These are phyloP conservation scores for Diplodia intermedia DNA, from an alignment of 2,329 filamentous ascomycete genomes.

Conservation along the genomic window DNA sequence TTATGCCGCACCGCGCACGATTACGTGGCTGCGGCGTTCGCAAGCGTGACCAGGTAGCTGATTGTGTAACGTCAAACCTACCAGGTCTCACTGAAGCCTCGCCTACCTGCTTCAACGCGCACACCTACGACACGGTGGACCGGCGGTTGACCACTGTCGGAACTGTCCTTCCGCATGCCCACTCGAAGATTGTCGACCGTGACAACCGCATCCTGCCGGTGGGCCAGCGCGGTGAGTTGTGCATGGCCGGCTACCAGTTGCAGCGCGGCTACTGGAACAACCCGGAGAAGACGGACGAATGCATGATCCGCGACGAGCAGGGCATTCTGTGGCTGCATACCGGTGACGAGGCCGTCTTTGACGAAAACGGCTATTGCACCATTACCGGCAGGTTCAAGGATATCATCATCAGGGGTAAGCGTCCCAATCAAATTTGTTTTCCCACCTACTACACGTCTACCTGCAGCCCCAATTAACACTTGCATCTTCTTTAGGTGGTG, in stretches of 20 bases:
- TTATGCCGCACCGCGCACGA: background rate
- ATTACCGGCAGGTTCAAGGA: slow-evolving; percentile 82
- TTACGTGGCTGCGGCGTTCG: slow-evolving; percentile 5
- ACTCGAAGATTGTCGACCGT: slow-evolving; percentile 78
- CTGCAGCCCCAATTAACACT: slow-evolving; percentile 4
- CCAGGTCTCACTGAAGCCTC: slow-evolving; percentile 75
- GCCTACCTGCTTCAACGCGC: slow-evolving; percentile 81
- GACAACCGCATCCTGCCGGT: slow-evolving; percentile 70
- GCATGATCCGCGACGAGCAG: slow-evolving; percentile 70
- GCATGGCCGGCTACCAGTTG: slow-evolving; percentile 78
- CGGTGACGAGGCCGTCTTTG: slow-evolving; percentile 49
- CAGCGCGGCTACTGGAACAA: slow-evolving; percentile 71
- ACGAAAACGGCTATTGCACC: slow-evolving; percentile 63
- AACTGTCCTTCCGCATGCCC: slow-evolving; percentile 73
- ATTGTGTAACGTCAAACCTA: background rate
- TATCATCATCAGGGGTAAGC: slow-evolving; percentile 72
- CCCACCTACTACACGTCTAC: slow-evolving; percentile 37
- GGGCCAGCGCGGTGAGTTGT: slow-evolving; percentile 74
- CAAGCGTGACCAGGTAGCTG: background rate
- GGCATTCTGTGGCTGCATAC: slow-evolving; percentile 54
- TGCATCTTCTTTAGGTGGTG: slow-evolving; percentile 40
- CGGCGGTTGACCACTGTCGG: slow-evolving; percentile 75
- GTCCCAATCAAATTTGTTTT: slow-evolving; percentile 14
- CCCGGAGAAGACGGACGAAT: slow-evolving; percentile 74
- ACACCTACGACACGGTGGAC: slow-evolving; percentile 73